phyloP scores from a whole-genome alignment of 768 basidiomycete species.

The Amanita pallidorosea region DNA sequence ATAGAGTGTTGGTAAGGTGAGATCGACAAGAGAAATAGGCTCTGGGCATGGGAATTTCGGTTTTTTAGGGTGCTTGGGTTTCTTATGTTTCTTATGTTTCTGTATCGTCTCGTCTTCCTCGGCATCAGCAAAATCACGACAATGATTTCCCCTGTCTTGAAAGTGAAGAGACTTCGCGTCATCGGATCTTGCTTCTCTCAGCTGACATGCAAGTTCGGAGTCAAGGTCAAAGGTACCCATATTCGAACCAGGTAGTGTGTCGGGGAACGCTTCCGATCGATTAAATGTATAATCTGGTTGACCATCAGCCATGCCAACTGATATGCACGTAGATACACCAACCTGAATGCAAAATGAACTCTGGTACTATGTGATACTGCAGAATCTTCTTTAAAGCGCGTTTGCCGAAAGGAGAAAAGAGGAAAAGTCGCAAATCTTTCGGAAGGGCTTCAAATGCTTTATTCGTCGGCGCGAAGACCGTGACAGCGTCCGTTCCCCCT shows the following conservation, averaged over 20 bases:
- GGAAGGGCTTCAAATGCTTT: conserved; percentile 38
- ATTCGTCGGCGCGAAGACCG: conserved; percentile 45
- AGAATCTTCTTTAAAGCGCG: conserved; percentile 40
- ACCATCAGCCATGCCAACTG: background rate
- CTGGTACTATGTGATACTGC: conserved; percentile 46
- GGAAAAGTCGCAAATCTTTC: conserved; percentile 35
- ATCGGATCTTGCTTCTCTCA: background rate
- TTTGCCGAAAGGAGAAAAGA: conserved; percentile 52
- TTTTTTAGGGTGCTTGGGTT: background rate
- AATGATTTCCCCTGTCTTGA: background rate
- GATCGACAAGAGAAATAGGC: conserved; percentile 22
- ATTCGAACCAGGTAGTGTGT: too few species aligned
- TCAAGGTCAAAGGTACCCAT: background rate
- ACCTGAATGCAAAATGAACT: conserved; percentile 40
- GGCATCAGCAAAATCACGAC: background rate
- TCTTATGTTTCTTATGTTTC: background rate
- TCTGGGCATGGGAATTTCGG: conserved; percentile 11
- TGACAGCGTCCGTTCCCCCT: conserved; percentile 35
- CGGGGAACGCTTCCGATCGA: background rate
- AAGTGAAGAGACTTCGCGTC: background rate
- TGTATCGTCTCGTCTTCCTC: background rate
- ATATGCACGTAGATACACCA: conserved; percentile 9
- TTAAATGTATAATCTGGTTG: conserved; percentile 3
- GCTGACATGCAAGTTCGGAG: background rate
- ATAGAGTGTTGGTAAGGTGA: conserved; percentile 31